A percentile compares a stretch with the other conserved stretches of the same genome.
Evolutionary conservation across 768 basidiomycete species (phyloP).

Genomic region (Amanita inopinata): DNA sequence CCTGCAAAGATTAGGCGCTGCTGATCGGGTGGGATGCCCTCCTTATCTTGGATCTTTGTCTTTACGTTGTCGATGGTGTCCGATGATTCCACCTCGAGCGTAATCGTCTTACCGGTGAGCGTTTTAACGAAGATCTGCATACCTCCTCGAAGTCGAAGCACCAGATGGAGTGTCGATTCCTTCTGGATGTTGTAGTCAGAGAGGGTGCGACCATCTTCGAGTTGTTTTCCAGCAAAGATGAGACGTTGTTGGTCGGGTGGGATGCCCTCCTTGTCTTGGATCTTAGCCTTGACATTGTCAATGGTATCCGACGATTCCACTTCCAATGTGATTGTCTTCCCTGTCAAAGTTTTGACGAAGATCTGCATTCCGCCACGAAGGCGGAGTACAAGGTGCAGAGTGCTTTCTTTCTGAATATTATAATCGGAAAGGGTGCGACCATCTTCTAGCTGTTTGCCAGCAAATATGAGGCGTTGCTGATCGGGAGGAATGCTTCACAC

Average conservation of each 20-base stretch:
- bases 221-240: conserved; percentile 78
- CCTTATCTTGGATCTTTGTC: conserved; percentile 82
- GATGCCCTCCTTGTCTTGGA: conserved; percentile 80
- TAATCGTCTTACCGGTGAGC: conserved; percentile 84
- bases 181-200: conserved; percentile 64
- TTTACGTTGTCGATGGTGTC: conserved; percentile 74
- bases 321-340: conserved; percentile 87
- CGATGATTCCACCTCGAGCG: conserved; percentile 73
- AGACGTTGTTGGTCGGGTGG: conserved; percentile 73
- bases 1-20: conserved; percentile 96
- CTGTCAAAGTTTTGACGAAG: conserved; percentile 82
- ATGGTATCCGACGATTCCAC: conserved; percentile 74
- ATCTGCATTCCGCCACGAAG: conserved; percentile 63
- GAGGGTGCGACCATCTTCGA: conserved; percentile 73
- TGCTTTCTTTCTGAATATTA: conserved; percentile 59
- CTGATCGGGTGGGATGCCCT: conserved; percentile 78
- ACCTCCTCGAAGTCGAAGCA: conserved; percentile 34
- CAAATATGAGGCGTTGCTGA: conserved; percentile 73
- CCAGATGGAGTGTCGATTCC: conserved; percentile 54
- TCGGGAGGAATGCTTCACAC: conserved; percentile 56
- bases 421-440: conserved; percentile 66
- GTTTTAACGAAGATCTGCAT: conserved; percentile 92
- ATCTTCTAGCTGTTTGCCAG: conserved; percentile 79
- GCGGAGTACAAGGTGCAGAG: conserved; percentile 44
- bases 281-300: conserved; percentile 75